Evolutionary conservation across 75 land plant species (phyloP), one percentile per base, ranked within the genome.

Genomic region (Pseudotsuga menziesii): DNA sequence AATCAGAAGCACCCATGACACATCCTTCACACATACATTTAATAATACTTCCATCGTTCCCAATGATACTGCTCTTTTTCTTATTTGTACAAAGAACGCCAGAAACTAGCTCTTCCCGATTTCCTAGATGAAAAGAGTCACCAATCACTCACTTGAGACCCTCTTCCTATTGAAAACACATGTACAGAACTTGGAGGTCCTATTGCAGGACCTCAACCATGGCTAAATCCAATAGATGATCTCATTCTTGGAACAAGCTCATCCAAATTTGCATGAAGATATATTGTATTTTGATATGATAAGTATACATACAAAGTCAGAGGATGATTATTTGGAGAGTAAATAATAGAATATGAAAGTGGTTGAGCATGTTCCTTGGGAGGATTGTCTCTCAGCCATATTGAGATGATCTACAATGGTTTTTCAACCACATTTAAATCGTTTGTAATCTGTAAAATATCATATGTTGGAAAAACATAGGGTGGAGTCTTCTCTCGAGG

Each of bases 321-420:
- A 41, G 48, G 57, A 69, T 70, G 56, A 41, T 63, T 59, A 26
- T 73, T 39, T 23, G 57, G 58, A 32, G 58, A 56, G 26, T 48
- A 61, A 3, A n/a, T 64, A 75, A 69, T 3, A 57, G 56, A 77
- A 58, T 74, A 29, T 72, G 36, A 61, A 13, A 15, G 58, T 13
- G 56, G 25, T 17, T 79, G 88, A 41, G 74, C 57, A 35, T 81
- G 80, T 17, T 88, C 87, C 54, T 63, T 69, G 19, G 88, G 72
- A 15, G 82, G 79, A 79, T 76, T 88, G 14, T 86, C 89, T 86
- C 59, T n/a, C n/a, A 94, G 76, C 20, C 85, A 55, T 5, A 78
- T 63, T n/a, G 94, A 83, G 39, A 94, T 86, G 61, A 87, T 72
- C 76, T 83, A 14, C 12, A 94, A 79, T 41, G 92, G 91, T 73